A percentile compares a stretch with the other conserved stretches of the same genome.
phyloP scores from a whole-genome alignment of 768 basidiomycete genomes.

The Suillus decipiens region DNA sequence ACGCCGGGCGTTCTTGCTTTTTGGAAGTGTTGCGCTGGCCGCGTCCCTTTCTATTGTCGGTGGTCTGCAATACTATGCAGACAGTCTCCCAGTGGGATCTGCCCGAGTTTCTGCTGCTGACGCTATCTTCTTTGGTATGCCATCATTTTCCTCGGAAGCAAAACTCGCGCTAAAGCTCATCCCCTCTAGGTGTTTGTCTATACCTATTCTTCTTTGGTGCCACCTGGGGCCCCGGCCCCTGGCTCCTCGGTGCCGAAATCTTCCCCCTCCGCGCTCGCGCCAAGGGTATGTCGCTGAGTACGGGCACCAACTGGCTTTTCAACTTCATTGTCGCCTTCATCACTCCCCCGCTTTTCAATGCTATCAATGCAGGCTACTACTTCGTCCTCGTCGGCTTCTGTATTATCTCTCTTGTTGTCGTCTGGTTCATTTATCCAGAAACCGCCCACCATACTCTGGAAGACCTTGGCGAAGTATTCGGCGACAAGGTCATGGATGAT shows the following conservation, averaged over 20 bases:
- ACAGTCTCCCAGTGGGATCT: constrained; percentile 38
- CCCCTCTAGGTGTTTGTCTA: constrained; percentile 40
- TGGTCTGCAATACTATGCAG: constrained; percentile 48
- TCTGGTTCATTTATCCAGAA: constrained; percentile 52
- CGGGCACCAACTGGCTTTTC: constrained; percentile 35
- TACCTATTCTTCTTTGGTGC: constrained; percentile 62
- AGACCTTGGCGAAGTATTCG: constrained; percentile 51
- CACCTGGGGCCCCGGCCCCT: constrained; percentile 57
- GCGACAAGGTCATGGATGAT: constrained; percentile 34
- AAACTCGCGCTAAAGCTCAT: constrained; percentile 15
- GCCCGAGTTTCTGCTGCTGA: constrained; percentile 34
- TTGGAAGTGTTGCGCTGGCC: constrained; percentile 46
- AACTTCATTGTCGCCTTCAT: constrained; percentile 47
- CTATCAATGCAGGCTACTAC: constrained; percentile 49
- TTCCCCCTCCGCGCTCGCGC: constrained; percentile 45
- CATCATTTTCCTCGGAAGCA: constrained; percentile 20
- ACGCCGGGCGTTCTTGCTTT: constrained; percentile 49
- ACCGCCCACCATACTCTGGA: constrained; percentile 49
- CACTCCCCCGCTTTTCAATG: constrained; percentile 61
- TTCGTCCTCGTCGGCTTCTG: constrained; percentile 52
- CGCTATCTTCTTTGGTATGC: constrained; percentile 36
- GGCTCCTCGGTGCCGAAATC: constrained; percentile 54
- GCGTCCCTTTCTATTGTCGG: constrained; percentile 51
- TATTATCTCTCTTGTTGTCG: constrained; percentile 44
- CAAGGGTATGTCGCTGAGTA: constrained; percentile 40